A percentile compares a stretch with the other conserved stretches of the same genome.
These are phyloP conservation scores for Dichomitus squalens DNA, from an alignment of 1,284 basidiomycete genomes.

Conservation along the genomic window DNA sequence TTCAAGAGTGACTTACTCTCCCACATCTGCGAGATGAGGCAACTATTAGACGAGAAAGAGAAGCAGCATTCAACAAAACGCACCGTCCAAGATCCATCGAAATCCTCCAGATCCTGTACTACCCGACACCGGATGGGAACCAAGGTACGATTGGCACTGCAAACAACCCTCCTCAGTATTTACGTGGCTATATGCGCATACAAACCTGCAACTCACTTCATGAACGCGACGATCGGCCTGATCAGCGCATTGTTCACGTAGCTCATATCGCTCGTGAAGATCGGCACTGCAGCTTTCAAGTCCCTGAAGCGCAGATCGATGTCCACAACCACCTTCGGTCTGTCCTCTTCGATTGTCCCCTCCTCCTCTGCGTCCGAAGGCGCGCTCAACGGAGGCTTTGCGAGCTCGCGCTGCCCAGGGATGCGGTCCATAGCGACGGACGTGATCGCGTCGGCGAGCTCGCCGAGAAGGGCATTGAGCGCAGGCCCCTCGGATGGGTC, in stretches of 20 bases:
- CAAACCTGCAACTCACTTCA: conserved; percentile 70
- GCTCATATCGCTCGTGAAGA: conserved; percentile 86
- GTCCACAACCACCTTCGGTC: conserved; percentile 76
- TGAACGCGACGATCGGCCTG: conserved; percentile 97
- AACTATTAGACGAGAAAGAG: conserved; percentile 16
- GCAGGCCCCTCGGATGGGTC: conserved; percentile 75
- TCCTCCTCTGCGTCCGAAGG: conserved; percentile 50
- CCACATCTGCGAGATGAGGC: conserved; percentile 63
- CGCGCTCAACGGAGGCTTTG: conserved; percentile 83
- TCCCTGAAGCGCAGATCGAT: conserved; percentile 96
- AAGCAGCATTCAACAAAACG: neutral
- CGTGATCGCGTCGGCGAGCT: conserved; percentile 87
- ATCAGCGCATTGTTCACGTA: conserved; percentile 96
- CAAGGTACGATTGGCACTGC: conserved; percentile 86
- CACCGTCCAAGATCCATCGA: conserved; percentile 90
- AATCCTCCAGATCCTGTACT: conserved; percentile 77
- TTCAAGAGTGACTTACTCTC: conserved; percentile 58
- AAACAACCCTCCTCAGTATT: conserved; percentile 5
- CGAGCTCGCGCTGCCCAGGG: conserved; percentile 86
- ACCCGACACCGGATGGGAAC: conserved; percentile 91
- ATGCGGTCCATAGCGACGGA: conserved; percentile 69
- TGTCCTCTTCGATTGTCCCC: conserved; percentile 33
- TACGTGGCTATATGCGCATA: neutral
- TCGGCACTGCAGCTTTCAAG: conserved; percentile 93
- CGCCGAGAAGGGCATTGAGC: conserved; percentile 88